Conservation (phyloP, 2,329 filamentous ascomycete genomes). For the Alternaria dauci region DNA sequence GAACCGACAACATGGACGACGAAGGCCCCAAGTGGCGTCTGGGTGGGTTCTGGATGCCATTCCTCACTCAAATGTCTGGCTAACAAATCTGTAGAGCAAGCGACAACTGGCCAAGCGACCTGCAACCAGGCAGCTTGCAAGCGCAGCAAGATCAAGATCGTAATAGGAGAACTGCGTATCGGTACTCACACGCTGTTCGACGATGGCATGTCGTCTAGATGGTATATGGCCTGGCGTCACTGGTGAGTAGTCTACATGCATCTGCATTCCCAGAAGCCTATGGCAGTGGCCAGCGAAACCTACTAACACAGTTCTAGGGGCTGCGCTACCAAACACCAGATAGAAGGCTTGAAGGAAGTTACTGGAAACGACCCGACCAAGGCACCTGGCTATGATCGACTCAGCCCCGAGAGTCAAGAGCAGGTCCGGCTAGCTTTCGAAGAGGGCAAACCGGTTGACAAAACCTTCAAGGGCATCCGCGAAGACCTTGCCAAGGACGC, state of each 20-base stretch:
- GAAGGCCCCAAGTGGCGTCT: constrained; percentile 27
- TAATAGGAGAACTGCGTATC: constrained; percentile 79
- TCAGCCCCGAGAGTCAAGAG: constrained; percentile 71
- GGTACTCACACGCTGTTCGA: constrained; percentile 70
- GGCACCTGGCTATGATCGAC: constrained; percentile 80
- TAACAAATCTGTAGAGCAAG: constrained; percentile 17
- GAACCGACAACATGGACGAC: neutral
- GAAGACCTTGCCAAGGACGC: constrained; percentile 60
- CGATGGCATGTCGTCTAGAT: constrained; percentile 65
- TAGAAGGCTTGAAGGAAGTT: constrained; percentile 68
- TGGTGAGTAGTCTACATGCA: constrained; percentile 66
- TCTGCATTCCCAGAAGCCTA: neutral
- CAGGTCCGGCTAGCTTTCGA: constrained; percentile 76
- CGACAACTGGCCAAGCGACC: constrained; percentile 6
- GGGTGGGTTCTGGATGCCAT: constrained; percentile 4
- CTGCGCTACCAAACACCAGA: constrained; percentile 79
- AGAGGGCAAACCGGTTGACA: constrained; percentile 78
- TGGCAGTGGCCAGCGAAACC: no score
- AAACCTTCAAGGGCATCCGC: constrained; percentile 76
- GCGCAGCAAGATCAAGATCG: constrained; percentile 64
- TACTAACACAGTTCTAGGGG: constrained; percentile 65
- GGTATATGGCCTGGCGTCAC: constrained; percentile 73
- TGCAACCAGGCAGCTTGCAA: constrained; percentile 80
- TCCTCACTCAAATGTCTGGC: neutral
- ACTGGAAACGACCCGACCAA: constrained; percentile 66